phyloP scores from a whole-genome alignment of 306 rosid species.

The Mucuna pruriens region DNA sequence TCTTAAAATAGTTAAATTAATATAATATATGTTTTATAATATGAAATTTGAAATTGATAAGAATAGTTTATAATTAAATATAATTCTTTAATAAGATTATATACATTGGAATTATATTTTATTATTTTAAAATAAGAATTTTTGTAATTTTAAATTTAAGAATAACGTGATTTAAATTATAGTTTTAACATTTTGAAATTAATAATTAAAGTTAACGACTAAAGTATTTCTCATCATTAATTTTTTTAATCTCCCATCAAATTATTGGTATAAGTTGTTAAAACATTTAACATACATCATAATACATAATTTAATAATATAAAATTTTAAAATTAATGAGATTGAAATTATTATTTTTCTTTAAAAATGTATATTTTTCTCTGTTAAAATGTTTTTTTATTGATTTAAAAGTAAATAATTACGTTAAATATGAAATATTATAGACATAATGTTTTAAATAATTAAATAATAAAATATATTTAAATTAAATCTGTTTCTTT shows the following conservation, averaged over 20 bases:
- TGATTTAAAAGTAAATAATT: not conserved
- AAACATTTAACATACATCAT: not conserved
- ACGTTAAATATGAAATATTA: too few species aligned
- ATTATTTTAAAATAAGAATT: not conserved
- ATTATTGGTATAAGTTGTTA: not conserved
- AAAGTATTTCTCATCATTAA: not conserved
- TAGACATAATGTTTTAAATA: too few species aligned
- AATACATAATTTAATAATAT: not conserved
- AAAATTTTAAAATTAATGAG: not conserved
- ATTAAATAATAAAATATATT: too few species aligned
- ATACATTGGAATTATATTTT: not conserved
- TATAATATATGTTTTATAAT: too few species aligned
- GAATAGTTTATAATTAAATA: not conserved
- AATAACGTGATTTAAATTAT: not conserved
- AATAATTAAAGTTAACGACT: not conserved
- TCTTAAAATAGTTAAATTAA: not conserved
- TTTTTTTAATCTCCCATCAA: not conserved
- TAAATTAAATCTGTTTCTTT: too few species aligned
- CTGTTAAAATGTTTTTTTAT: not conserved
- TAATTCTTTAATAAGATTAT: not conserved
- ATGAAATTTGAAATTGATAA: too few species aligned
- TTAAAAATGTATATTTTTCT: too few species aligned
- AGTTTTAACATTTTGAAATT: not conserved
- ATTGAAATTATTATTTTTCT: too few species aligned
- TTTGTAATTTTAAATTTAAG: not conserved